Evolutionary conservation across 2,329 filamentous ascomycete species (phyloP), one percentile per base, ranked within the genome.

Genomic region (Hymenotorrendiella dingleyae): DNA sequence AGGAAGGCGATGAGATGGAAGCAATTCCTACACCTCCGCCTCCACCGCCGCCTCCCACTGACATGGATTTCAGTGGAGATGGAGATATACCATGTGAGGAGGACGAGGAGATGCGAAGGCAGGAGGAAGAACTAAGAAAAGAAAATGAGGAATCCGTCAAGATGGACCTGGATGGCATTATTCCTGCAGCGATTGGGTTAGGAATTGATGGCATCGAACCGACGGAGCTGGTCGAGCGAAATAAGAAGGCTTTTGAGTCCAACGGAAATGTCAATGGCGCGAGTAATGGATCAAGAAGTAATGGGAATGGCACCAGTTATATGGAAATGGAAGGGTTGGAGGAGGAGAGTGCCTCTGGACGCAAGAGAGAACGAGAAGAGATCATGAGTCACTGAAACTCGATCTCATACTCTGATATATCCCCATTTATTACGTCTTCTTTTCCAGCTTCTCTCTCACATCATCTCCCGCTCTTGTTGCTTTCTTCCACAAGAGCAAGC

Each of bases 131-230:
- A n/a, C 47, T 58, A 4, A 55, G 57, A 48, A 42, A 52, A 3
- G 58, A 60, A 42, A 59, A 61, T 35, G 58, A 59, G 32, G 58
- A 59, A 30, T 53, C 55, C 1, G 48, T 55, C 39, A 51, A 46
- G 46, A 54, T 56, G 49, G 56, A 58, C 16, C 45, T 56, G 34
- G 54, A 55, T 21, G 46, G 50, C 4, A 26, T 20, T 12, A 12
- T 42, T 14, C 26, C 24, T 6, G 9, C 14, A 11, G 20, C 17
- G 21, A 24, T 10, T n/a, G 20, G 14, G 17, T n/a, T 17, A 14
- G 23, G 19, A 3, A 3, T 26, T 12, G 26, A 37, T 28, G 41
- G 26, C 1, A 21, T 36, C 17, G 20, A 34, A 24, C 21, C n/a
- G 4, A 11, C 34, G 12, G 16, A 14, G 12, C 29, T 43, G 22